Evolutionary conservation across 2,329 filamentous ascomycete species (phyloP), one percentile per base, ranked within the genome.

Genomic region (Calycina marina): DNA sequence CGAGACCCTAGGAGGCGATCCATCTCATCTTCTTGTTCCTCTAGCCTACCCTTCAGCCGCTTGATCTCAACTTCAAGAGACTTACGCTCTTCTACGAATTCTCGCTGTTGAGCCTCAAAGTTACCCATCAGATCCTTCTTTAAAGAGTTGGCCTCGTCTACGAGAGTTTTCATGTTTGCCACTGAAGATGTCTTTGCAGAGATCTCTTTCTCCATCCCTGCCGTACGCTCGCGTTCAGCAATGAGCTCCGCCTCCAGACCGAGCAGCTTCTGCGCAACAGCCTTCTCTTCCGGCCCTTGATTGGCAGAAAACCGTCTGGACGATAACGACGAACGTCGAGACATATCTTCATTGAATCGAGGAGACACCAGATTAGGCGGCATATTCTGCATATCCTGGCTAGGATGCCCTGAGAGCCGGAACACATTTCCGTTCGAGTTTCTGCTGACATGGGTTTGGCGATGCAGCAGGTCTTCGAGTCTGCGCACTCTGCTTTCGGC

Each of bases 111-210:
- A 9, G 86, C 78, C 50, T 96, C 85, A 60, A 98, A 83, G 49
- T 98, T 98, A 42, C 83, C 78, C 57, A 98, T 74, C 6, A 98
- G 70, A 54, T 96, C 90, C 46, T 81, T 80, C 55, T 98, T 98
- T 1, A 81, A 94, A 3, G 83, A 86, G 45, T 90, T 83, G 4
- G 73, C 82, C 54, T 96, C 88, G 41, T 90, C 74, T 39, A 93
- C 69, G 46, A 76, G 77, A 48, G 62, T 69, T 59, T 68, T 76
- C 49, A 69, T 70, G 45, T 72, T 67, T 45, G 61, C 68, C 50
- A 70, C 71, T 43, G 65, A 68, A 31, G 62, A 70, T 42, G 53
- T 61, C 31, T 67, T 66, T 3, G 61, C 58, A 32, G 68, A 63
- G 3, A 79, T 66, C 39, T 92, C 81, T 45, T 75, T 77, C 42